Evolutionary conservation across 495 filamentous ascomycete species (phyloP).

Genomic region (Margaritispora aquatica): DNA sequence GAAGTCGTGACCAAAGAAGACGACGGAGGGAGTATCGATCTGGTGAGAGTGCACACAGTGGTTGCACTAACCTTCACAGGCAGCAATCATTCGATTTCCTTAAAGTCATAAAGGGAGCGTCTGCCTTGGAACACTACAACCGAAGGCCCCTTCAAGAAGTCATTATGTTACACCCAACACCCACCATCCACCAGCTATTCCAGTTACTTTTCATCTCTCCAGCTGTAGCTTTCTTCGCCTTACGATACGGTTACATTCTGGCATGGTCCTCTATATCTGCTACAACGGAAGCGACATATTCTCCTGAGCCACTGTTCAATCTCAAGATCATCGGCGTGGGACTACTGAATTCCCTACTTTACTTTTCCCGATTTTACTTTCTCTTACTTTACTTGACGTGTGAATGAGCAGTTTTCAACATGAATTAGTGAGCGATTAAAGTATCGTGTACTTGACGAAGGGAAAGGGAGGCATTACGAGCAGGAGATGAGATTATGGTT

Average conservation of each 20-base stretch:
- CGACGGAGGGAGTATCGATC: neutral
- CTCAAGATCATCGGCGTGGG: constrained; percentile 31
- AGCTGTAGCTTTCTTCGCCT: constrained; percentile 32
- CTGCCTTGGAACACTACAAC: constrained; percentile 15
- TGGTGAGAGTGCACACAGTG: neutral
- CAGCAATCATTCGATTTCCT: constrained; percentile 6
- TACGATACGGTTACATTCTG: constrained; percentile 30
- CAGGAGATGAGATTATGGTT: constrained; percentile 59
- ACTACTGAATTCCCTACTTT: constrained; percentile 32
- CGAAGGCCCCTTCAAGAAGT: constrained; percentile 12
- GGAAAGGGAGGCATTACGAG: constrained; percentile 61
- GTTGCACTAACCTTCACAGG: neutral
- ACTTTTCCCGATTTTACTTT: no score
- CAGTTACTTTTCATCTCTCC: constrained; percentile 29
- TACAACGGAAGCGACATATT: constrained; percentile 28
- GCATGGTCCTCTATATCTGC: constrained; percentile 32
- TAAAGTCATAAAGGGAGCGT: constrained; percentile 11
- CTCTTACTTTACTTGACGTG: constrained; percentile 32
- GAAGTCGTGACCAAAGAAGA: neutral
- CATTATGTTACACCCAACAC: constrained; percentile 28
- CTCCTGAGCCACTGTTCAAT: constrained; percentile 32
- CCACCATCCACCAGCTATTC: constrained; percentile 36
- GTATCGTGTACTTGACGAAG: constrained; percentile 39
- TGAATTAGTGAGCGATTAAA: constrained; percentile 35
- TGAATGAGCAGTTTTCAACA: constrained; percentile 31